Conservation (phyloP, 1,139 yeast species). For the Magnusiomyces tetraspermus region DNA sequence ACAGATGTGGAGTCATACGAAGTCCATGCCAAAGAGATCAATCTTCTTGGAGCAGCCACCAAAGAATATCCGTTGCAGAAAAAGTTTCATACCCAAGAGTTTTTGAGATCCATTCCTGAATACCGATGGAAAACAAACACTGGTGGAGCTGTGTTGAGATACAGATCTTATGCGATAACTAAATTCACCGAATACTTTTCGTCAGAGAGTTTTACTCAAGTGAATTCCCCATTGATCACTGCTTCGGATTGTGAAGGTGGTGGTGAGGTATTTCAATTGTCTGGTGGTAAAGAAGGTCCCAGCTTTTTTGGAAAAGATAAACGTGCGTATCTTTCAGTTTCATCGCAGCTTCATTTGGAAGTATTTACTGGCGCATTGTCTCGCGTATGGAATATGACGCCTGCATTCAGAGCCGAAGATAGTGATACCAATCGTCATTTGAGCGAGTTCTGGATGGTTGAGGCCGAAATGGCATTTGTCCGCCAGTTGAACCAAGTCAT, state of each 20-base stretch:
- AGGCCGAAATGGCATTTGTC: conserved; percentile 75
- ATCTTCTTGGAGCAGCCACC: conserved; percentile 41
- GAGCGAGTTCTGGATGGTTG: conserved; percentile 97
- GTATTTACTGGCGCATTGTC: conserved; percentile 63
- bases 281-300: conserved; percentile 23
- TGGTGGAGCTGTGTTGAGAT: conserved; percentile 56
- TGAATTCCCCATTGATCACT: conserved; percentile 78
- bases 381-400: conserved; percentile 82
- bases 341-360: conserved; percentile 87
- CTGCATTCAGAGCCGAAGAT: conserved; percentile 89
- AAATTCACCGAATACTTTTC: conserved; percentile 48
- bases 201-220: conserved; percentile 50
- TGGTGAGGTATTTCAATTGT: conserved; percentile 71
- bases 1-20: conserved; percentile 31
- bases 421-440: conserved; percentile 88
- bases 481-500: conserved; percentile 52
- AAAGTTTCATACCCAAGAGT: conserved; percentile 57
- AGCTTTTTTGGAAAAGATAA: conserved; percentile 52
- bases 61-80: conserved; percentile 75
- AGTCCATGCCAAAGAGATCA: conserved; percentile 32
- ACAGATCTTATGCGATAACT: conserved; percentile 59
- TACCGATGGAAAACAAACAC: conserved; percentile 66
- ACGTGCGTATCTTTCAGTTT: conserved; percentile 69
- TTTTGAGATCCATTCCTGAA: conserved; percentile 61
- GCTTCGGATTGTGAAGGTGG: conserved; percentile 97